Evolutionary conservation across 164 flowering plant species (phyloP).

Genomic region (Magnolia kwangsiensis): DNA sequence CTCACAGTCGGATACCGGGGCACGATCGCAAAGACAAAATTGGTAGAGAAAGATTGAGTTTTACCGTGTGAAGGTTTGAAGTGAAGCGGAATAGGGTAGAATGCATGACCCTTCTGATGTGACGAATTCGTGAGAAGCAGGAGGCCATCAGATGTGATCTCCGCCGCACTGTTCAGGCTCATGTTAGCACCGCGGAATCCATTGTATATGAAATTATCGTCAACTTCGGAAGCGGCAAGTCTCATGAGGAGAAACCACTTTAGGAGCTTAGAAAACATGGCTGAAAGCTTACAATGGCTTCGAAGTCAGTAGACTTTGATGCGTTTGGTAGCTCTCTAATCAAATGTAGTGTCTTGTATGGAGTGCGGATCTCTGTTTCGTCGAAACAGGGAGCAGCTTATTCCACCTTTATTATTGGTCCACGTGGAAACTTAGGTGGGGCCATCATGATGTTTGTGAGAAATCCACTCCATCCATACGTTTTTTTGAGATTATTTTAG

Average conservation of each 20-base stretch:
- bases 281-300: background rate
- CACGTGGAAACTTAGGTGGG: too few species aligned
- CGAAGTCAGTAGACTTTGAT: too few species aligned
- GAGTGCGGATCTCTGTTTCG: too few species aligned
- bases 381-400: too few species aligned
- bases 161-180: constrained; percentile 23
- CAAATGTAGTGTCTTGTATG: too few species aligned
- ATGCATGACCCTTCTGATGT: constrained; percentile 16
- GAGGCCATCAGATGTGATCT: constrained; percentile 14
- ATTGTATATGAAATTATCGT: background rate
- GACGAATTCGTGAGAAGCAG: constrained; percentile 17
- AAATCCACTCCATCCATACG: too few species aligned
- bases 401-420: too few species aligned
- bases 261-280: background rate
- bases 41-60: too few species aligned
- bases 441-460: too few species aligned
- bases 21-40: background rate
- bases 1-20: background rate
- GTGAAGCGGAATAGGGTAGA: constrained; percentile 12
- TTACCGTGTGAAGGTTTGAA: constrained; percentile 3
- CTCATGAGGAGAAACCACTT: background rate
- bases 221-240: background rate
- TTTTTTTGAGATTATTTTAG: too few species aligned
- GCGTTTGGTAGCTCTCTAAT: too few species aligned
- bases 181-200: constrained; percentile 16